These are phyloP conservation scores for Barnettozyma hawaiiensis DNA, from an alignment of 1,139 yeast species.

Conservation along the genomic window DNA sequence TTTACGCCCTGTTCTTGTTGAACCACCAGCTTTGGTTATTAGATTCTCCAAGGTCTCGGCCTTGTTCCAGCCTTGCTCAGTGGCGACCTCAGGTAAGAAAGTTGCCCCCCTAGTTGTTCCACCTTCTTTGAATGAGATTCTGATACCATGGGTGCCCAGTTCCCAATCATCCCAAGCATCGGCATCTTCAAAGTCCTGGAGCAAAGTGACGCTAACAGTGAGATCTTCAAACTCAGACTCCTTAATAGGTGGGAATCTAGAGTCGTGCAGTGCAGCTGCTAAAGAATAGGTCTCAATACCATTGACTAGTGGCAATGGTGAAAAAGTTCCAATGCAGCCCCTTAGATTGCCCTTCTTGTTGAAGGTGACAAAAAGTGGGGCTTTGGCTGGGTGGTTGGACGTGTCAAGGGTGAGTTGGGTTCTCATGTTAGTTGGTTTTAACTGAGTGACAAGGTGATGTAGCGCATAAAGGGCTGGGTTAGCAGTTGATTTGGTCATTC, in stretches of 20 bases:
- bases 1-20: constrained; percentile 19
- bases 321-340: constrained; percentile 93
- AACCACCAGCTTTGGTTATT: constrained; percentile 68
- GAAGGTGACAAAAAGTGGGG: constrained; percentile 88
- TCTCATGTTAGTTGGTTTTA: background rate
- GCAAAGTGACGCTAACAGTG: constrained; percentile 50
- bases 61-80: constrained; percentile 83
- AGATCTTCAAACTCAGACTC: constrained; percentile 47
- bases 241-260: constrained; percentile 67
- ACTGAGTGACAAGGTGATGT: background rate
- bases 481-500: background rate
- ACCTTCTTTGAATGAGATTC: constrained; percentile 42
- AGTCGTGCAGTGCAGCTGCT: constrained; percentile 69
- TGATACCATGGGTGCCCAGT: constrained; percentile 78
- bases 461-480: constrained; percentile 1
- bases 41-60: constrained; percentile 64
- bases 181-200: constrained; percentile 54
- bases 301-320: constrained; percentile 37
- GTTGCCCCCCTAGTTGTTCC: constrained; percentile 57
- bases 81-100: constrained; percentile 84
- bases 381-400: background rate
- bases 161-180: constrained; percentile 62
- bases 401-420: background rate
- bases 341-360: constrained; percentile 49
- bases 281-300: constrained; percentile 64